Conservation (phyloP, 78 protist genomes). For the slime mould (Dictyostelium discoideum) region DNA sequence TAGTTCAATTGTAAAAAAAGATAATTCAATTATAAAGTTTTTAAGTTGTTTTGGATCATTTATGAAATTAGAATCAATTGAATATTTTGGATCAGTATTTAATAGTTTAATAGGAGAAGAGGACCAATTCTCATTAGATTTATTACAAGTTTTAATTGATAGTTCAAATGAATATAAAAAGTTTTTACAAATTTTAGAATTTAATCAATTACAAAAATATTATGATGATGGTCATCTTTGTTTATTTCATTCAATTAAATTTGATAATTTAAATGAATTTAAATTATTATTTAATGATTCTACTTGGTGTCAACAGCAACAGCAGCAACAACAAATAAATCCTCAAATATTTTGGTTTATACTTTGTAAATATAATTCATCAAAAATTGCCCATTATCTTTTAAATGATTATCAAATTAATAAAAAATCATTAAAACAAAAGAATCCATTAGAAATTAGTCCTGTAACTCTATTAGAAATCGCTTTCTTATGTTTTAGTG, state of each 20-base stretch:
- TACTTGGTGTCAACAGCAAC: neutral
- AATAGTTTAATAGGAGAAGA: neutral
- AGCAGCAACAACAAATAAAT: neutral
- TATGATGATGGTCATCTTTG: neutral
- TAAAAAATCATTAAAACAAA: neutral
- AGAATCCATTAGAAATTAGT: neutral
- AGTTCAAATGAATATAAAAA: neutral
- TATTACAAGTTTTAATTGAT: neutral
- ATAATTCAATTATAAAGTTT: neutral
- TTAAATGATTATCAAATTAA: neutral
- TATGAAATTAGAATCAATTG: neutral
- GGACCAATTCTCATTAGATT: neutral
- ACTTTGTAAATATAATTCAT: neutral
- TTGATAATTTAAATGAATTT: neutral
- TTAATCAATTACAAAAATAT: neutral
- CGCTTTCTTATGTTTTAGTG: neutral
- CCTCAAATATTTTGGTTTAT: constrained; percentile 2
- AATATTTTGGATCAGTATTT: neutral
- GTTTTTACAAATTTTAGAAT: neutral
- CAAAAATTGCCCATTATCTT: neutral
- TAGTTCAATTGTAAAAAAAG: neutral
- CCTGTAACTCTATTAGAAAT: neutral
- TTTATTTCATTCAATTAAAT: neutral
- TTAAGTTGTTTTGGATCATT: neutral
- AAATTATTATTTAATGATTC: constrained; percentile 6